Evolutionary conservation across 2,329 filamentous ascomycete species (phyloP).

Genomic region (Aphanoascus verrucosus): DNA sequence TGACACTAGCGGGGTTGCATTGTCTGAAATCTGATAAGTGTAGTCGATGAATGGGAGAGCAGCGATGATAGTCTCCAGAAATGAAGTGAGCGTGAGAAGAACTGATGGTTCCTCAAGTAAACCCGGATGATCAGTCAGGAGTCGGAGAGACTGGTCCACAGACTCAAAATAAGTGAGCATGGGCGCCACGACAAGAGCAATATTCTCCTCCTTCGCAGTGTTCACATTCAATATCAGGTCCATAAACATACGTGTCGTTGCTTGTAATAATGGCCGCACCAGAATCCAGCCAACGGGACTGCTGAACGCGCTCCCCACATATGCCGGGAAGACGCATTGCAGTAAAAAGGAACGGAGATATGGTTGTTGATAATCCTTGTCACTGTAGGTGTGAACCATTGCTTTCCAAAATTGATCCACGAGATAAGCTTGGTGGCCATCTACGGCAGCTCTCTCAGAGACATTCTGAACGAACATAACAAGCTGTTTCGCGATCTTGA

Average conservation of each 20-base stretch:
- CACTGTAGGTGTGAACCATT: slow-evolving; percentile 37
- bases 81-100: slow-evolving; percentile 30
- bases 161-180: slow-evolving; percentile 33
- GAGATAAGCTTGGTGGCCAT: slow-evolving; percentile 48
- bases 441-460: slow-evolving; percentile 47
- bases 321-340: slow-evolving; percentile 47
- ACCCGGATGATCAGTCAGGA: slow-evolving; percentile 26
- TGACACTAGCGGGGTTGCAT: slow-evolving; percentile 20
- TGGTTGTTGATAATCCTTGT: slow-evolving; percentile 30
- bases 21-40: slow-evolving; percentile 30
- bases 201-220: slow-evolving; percentile 30
- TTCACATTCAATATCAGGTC: slow-evolving; percentile 39
- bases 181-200: slow-evolving; percentile 28
- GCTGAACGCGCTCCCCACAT: slow-evolving; percentile 41
- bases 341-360: slow-evolving; percentile 44
- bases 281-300: slow-evolving; percentile 43
- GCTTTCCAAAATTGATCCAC: slow-evolving; percentile 44
- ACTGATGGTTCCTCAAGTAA: slow-evolving; percentile 32
- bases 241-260: slow-evolving; percentile 34
- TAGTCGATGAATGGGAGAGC: slow-evolving; percentile 39
- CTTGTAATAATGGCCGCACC: slow-evolving; percentile 42
- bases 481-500: slow-evolving; percentile 44
- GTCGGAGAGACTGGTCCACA: slow-evolving; percentile 28
- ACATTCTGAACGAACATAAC: slow-evolving; percentile 50
- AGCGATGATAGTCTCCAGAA: slow-evolving; percentile 34